Evolutionary conservation across 306 rosid species (phyloP).

Genomic region (Castanea crenata): DNA sequence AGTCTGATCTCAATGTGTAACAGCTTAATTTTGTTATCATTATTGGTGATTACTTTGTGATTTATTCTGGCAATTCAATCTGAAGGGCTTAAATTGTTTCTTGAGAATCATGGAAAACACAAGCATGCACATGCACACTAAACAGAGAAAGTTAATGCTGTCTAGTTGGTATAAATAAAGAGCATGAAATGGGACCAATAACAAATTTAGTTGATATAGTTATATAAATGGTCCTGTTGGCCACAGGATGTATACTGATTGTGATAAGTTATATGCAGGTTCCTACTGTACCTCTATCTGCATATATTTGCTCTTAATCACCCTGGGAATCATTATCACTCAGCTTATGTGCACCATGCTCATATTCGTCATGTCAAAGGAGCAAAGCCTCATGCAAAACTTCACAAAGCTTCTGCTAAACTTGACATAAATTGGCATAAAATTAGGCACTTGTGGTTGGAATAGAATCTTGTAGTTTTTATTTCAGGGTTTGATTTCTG

Average conservation of each 20-base stretch:
- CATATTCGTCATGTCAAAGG: neutral
- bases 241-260: slow-evolving; percentile 6
- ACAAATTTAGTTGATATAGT: neutral
- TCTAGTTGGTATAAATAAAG: neutral
- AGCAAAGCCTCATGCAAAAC: slow-evolving; percentile 1
- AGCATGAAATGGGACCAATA: neutral
- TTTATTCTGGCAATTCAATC: neutral
- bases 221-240: neutral
- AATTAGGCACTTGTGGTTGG: slow-evolving; percentile 72
- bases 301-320: slow-evolving; percentile 38
- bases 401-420: neutral
- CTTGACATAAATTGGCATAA: slow-evolving; percentile 51
- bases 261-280: slow-evolving; percentile 42
- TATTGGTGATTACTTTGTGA: neutral
- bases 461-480: neutral
- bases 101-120: neutral
- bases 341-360: slow-evolving; percentile 17
- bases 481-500: neutral
- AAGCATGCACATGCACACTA: neutral
- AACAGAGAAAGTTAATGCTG: neutral
- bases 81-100: neutral
- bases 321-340: slow-evolving; percentile 39
- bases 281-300: slow-evolving; percentile 17
- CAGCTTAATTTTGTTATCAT: neutral
- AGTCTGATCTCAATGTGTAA: neutral